Conservation (phyloP, 2,329 filamentous ascomycete genomes). For the Cordyceps cateniannulata region DNA sequence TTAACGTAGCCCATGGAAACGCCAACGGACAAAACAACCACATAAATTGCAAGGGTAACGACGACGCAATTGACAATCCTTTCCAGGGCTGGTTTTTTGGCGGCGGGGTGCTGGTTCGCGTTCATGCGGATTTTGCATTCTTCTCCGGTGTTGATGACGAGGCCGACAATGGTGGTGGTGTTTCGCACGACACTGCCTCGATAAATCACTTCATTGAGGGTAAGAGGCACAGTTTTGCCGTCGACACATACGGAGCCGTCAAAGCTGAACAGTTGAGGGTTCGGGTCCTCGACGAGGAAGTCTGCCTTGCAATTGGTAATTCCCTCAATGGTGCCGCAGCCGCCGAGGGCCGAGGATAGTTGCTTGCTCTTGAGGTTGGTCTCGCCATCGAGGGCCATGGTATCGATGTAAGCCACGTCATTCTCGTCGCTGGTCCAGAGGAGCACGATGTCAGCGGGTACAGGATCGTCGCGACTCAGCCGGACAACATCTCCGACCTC, state of each 20-base stretch:
- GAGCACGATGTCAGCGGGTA: slow-evolving; percentile 78
- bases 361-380: slow-evolving; percentile 77
- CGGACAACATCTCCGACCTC: slow-evolving; percentile 44
- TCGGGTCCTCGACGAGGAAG: slow-evolving; percentile 70
- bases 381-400: slow-evolving; percentile 78
- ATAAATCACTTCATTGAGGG: slow-evolving; percentile 76
- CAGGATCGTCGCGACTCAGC: slow-evolving; percentile 61
- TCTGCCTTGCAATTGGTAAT: slow-evolving; percentile 51
- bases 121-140: slow-evolving; percentile 94
- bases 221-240: slow-evolving; percentile 60
- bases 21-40: slow-evolving; percentile 70
- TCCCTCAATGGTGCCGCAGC: slow-evolving; percentile 47
- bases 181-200: slow-evolving; percentile 82
- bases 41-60: slow-evolving; percentile 71
- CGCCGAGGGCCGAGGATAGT: slow-evolving; percentile 52
- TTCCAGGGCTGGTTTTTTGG: slow-evolving; percentile 76
- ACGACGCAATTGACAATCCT: slow-evolving; percentile 74
- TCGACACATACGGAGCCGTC: slow-evolving; percentile 59
- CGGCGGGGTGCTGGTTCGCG: slow-evolving; percentile 77
- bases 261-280: slow-evolving; percentile 70
- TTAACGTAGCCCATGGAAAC: slow-evolving; percentile 76
- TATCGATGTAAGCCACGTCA: slow-evolving; percentile 75
- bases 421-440: slow-evolving; percentile 73
- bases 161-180: slow-evolving; percentile 62
- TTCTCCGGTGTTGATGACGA: slow-evolving; percentile 85